Evolutionary conservation across 306 rosid species (phyloP), one percentile per base, ranked within the genome.

Genomic region (Prunus mira): DNA sequence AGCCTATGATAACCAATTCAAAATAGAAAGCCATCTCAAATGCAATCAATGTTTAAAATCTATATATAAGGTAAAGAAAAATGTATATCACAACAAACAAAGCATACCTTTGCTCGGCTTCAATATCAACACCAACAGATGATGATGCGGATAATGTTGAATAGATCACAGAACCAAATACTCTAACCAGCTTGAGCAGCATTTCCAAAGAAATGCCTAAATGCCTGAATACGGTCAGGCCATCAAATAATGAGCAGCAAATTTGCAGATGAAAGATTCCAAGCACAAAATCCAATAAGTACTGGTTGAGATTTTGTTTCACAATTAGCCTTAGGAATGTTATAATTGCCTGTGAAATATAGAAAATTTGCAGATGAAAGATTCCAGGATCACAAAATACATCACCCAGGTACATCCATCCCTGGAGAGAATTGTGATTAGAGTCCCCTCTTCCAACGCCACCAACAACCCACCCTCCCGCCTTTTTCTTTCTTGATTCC

Each of bases 51-150:
- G 49, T 65, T 41, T 65, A 46, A 65, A 34, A 50, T 24, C 43
- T 57, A 58, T 56, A 77, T 46, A 27, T 24, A 72, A 57, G 24
- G 55, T 41, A 41, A 17, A 18, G 47, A 20, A 45, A 45, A 54
- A 76, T 24, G 25, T 67, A 30, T 47, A 76, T 64, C 41, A 43
- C 58, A 74, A 47, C 60, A 73, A 76, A 56, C n/a, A 55, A 24
- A 67, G 45, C 64, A 73, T 54, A 95, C 99, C 99, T 92, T 76
- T 86, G 86, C 88, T 95, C 99, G 38, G 99, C 99, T 81, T 95
- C 99, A 17, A 95, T 95, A 82, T 95, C 93, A 56, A 95, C 97
- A 60, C 99, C 99, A 67, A 95, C 99, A 5, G 97, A 78, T 62
- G 93, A 80, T 17, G 88, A 76, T 45, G 96, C 96, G 2, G 97